Evolutionary conservation across 108 stramenopile genomes (phyloP).

Genomic region (Aurantiochytrium sp.): DNA sequence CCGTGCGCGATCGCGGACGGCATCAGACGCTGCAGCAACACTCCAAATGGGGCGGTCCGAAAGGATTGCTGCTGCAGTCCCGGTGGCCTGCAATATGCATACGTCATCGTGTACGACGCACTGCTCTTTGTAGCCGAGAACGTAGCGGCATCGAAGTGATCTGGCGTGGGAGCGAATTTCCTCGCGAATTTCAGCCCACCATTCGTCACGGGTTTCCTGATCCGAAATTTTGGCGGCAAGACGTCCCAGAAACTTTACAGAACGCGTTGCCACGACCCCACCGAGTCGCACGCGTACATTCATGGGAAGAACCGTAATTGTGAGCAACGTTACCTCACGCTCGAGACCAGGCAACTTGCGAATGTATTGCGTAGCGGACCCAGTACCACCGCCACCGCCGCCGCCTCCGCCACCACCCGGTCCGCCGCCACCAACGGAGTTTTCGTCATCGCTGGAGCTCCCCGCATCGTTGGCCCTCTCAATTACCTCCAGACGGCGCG

Average conservation of each 20-base stretch:
- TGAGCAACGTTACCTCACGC: neutral
- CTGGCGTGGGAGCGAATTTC: conserved; percentile 84
- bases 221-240: conserved; percentile 70
- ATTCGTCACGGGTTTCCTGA: conserved; percentile 85
- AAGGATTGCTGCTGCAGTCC: conserved; percentile 69
- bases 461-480: neutral
- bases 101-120: conserved; percentile 93
- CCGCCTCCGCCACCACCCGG: neutral
- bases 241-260: conserved; percentile 88
- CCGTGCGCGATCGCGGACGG: neutral
- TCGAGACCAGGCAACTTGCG: conserved; percentile 1
- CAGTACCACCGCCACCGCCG: no score
- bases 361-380: neutral
- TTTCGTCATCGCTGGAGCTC: neutral
- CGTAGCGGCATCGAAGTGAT: conserved; percentile 79
- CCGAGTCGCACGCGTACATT: conserved; percentile 75
- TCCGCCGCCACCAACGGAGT: neutral
- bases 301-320: neutral
- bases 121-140: conserved; percentile 83
- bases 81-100: conserved; percentile 77
- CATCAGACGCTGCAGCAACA: neutral
- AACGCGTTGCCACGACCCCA: conserved; percentile 80
- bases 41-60: neutral
- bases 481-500: neutral
- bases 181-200: conserved; percentile 93